Evolutionary conservation across 768 basidiomycete genomes (phyloP), one percentile per base, ranked within the genome.

Genomic region (Mycena capillaripes): DNA sequence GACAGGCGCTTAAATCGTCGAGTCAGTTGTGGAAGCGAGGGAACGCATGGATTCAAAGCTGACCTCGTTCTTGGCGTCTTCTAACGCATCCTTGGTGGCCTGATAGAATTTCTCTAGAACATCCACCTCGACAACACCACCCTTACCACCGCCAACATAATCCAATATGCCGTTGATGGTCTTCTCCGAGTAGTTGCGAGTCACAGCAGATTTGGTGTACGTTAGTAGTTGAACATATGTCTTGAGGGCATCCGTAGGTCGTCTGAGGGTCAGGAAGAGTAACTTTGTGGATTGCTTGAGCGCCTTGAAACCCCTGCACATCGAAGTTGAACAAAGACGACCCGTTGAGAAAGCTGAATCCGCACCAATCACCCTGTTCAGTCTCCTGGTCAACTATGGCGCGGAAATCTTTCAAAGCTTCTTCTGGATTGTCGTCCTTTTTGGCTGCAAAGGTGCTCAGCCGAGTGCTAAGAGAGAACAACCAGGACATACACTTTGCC

Each of bases 81-180:
- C 93, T 46, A 99, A 83, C 5, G 96, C 96, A 66, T 90, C 90
- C 79, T 95, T 94, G 2, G 98, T 99, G 0, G 88, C 95, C 77
- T 97, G 94, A 82, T 99, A 99, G 85, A 99, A 99, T 74, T 92
- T 92, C 82, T 98, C 97, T 58, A 99, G 86, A 11, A 97, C 90
- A 69, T 94, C 94, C 12, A 98, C 94, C 70, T 94, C 93, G 5
- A 94, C 89, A 3, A 84, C 84, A 2, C 93, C 94, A 23, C 93
- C 91, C 80, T 94, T 93, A 58, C 93, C 90, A 56, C 97, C 97
- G 14, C 97, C 97, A 46, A 99, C 98, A 76, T 99, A 99, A 81
- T 99, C 98, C 75, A 99, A 86, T 74, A 99, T 98, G 66, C 95
- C 95, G 80, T 99, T 99, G 86, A 99, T 99, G 21, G 95, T 94